phyloP scores from a whole-genome alignment of 495 filamentous ascomycete species.

The Aspergillus heteromorphus region DNA sequence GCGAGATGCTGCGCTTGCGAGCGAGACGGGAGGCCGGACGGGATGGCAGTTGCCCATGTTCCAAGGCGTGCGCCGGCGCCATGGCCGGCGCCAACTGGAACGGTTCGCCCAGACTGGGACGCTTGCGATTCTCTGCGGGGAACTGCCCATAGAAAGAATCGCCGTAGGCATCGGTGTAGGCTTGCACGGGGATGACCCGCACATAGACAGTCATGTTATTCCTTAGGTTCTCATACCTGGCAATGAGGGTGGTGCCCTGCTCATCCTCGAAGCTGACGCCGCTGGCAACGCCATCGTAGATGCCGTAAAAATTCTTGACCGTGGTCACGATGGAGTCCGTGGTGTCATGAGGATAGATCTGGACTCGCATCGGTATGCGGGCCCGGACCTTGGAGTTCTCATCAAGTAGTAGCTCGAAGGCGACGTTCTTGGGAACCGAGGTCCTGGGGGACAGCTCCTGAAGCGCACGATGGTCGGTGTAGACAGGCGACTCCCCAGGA shows the following conservation, averaged over 20 bases:
- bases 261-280: conserved; percentile 90
- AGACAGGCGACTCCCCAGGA: conserved; percentile 34
- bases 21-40: conserved; percentile 62
- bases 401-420: conserved; percentile 78
- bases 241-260: conserved; percentile 80
- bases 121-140: conserved; percentile 40
- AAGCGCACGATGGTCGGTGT: conserved; percentile 26
- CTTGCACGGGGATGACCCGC: conserved; percentile 64
- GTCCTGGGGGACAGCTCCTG: conserved; percentile 44
- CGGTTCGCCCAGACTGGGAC: conserved; percentile 49
- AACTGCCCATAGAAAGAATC: conserved; percentile 36
- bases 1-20: conserved; percentile 77
- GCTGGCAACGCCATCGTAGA: conserved; percentile 69
- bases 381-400: conserved; percentile 67
- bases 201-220: conserved; percentile 89
- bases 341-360: conserved; percentile 87
- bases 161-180: conserved; percentile 30
- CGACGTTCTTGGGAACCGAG: conserved; percentile 67
- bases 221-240: conserved; percentile 87
- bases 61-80: conserved; percentile 44
- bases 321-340: conserved; percentile 95
- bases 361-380: conserved; percentile 83
- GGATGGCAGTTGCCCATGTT: conserved; percentile 53
- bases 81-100: conserved; percentile 51
- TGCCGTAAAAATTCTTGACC: conserved; percentile 95